Evolutionary conservation across 345 rosid genomes (phyloP).

Genomic region (Linum lewisii): DNA sequence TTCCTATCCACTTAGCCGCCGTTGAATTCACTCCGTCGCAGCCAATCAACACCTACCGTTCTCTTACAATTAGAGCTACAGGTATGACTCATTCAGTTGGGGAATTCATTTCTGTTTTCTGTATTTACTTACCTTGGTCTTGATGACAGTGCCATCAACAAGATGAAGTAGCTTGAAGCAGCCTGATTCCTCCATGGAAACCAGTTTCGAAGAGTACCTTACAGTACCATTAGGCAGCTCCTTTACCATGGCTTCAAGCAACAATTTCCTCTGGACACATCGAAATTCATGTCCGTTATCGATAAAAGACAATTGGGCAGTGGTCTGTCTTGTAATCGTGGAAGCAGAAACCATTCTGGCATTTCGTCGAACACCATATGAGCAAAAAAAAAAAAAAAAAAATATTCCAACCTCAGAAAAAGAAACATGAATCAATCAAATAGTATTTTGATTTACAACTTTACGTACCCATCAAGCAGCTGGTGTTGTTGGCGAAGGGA

Average conservation of each 20-base stretch:
- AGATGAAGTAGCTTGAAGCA: neutral
- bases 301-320: neutral
- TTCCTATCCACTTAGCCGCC: conserved; percentile 1
- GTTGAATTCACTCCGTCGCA: conserved; percentile 1
- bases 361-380: neutral
- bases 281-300: neutral
- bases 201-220: neutral
- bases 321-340: neutral
- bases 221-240: neutral
- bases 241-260: neutral
- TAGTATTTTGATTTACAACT: too few species aligned
- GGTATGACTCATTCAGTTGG: neutral
- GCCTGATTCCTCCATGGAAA: neutral
- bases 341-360: neutral
- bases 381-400: too few species aligned
- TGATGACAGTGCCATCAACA: neutral
- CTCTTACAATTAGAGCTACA: neutral
- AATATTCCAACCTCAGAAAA: too few species aligned
- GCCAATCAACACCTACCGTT: conserved; percentile 3
- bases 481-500: too few species aligned
- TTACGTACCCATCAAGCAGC: too few species aligned
- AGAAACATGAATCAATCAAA: too few species aligned
- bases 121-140: neutral
- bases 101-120: neutral
- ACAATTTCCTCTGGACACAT: neutral